Conservation (phyloP, 495 filamentous ascomycete species). For the Ramalina peruviana region DNA sequence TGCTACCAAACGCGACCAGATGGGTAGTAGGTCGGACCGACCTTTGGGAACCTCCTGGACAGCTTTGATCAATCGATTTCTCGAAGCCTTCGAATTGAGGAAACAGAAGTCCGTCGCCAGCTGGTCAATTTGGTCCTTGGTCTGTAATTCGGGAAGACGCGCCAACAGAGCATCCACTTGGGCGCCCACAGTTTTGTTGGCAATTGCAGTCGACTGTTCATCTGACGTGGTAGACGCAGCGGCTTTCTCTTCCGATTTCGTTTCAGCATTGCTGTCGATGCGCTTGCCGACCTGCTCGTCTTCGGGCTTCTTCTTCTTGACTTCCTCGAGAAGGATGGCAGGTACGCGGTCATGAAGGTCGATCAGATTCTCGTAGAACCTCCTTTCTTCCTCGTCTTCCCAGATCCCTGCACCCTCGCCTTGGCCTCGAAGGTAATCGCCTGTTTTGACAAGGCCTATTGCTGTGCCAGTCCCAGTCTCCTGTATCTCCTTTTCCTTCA, state of each 20-base stretch:
- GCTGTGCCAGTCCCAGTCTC: constrained; percentile 49
- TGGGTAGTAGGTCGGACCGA: constrained; percentile 78
- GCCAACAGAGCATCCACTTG: constrained; percentile 87
- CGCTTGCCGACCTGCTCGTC: constrained; percentile 54
- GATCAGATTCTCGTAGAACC: constrained; percentile 93
- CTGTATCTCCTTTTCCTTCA: constrained; percentile 66
- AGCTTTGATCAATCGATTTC: constrained; percentile 85
- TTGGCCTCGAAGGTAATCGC: constrained; percentile 82
- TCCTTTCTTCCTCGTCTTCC: constrained; percentile 96
- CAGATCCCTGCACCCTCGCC: constrained; percentile 92
- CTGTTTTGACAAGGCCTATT: constrained; percentile 87
- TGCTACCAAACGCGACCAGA: constrained; percentile 83
- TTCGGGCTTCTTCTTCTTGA: constrained; percentile 84
- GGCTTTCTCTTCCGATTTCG: constrained; percentile 19
- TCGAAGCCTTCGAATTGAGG: constrained; percentile 93
- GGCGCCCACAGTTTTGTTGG: constrained; percentile 93
- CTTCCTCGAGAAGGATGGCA: constrained; percentile 80
- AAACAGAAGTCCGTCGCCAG: constrained; percentile 94
- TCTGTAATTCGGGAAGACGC: constrained; percentile 77
- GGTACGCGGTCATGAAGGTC: constrained; percentile 95
- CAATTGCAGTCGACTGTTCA: constrained; percentile 83
- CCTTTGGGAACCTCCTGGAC: constrained; percentile 90
- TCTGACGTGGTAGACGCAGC: constrained; percentile 35
- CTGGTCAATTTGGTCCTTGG: constrained; percentile 82
- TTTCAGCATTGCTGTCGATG: constrained; percentile 24